Base-by-base conservation (phyloP, 2,329 filamentous ascomycete species). In the Aureobasidium pullulans region DNA sequence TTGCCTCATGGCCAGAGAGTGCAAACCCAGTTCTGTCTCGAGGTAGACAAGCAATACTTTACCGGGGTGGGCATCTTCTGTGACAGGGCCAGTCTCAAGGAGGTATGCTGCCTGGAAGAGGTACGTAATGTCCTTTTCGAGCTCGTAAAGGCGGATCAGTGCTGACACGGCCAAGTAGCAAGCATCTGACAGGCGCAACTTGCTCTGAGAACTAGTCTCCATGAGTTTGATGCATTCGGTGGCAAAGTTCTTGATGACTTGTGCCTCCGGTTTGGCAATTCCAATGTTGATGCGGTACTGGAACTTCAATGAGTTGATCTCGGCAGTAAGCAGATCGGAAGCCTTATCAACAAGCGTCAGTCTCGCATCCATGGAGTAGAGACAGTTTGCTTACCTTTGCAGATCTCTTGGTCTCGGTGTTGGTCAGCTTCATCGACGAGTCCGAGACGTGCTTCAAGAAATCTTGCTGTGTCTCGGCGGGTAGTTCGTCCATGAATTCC, bases 141-240 rank as follows among this genome's bases (percentile, higher is more conserved):
- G 59, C 13, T 65, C 61, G 56, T 62, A 70, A 13, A 67, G 36
- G 42, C 65, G 64, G 37, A 71, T 66, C 1, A 71, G 62, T 4
- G 67, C 66, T 31, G 70, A 69, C 36, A 72, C 64, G 13, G 68
- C 66, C 19, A 72, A 62, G 61, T 71, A 72, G 64, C 65, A 69
- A 19, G 64, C 63, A 56, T 71, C 66, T 29, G 65, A 68, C 6
- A 66, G n/a, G 58, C 62, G 54, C 61, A 63, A 62, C 31, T 64
- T 63, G 7, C 61, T 62, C 19, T 62, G 59, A 4, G 61, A 50
- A 8, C 59, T 34, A 10, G 59, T 54, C 15, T 62, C 54, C 31
- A 68, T 68, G 2, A 71, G 65, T 11, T 59, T 60, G 8, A 70
- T 64, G 16, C 65, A 60, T 28, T 66, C 66, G 44, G 56, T 54